Percentiles rank a stretch among this genome's conserved stretches.
Evolutionary conservation across 306 rosid genomes (phyloP).

Genomic region (Vicia faba): DNA sequence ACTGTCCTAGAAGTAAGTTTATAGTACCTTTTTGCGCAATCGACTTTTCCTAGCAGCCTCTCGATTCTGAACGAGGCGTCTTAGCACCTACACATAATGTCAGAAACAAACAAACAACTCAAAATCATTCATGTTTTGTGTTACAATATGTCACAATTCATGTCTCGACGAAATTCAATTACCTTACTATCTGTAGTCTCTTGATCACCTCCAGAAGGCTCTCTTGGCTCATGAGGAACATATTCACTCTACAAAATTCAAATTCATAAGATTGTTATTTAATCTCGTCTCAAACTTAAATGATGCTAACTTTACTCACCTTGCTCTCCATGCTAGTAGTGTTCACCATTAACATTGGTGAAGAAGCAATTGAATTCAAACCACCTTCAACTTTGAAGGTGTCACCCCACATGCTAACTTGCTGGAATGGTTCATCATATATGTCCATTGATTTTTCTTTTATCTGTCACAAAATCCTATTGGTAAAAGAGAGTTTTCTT

Average conservation of each 20-base stretch:
- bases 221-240: slow-evolving; percentile 55
- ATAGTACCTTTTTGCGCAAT: slow-evolving; percentile 68
- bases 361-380: slow-evolving; percentile 51
- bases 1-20: slow-evolving; percentile 19
- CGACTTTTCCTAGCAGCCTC: slow-evolving; percentile 91
- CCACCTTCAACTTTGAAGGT: slow-evolving; percentile 52
- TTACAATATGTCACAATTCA: slow-evolving; percentile 2
- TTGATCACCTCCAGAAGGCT: slow-evolving; percentile 56
- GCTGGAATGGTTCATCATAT: slow-evolving; percentile 82
- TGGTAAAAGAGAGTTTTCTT: slow-evolving; percentile 25
- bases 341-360: slow-evolving; percentile 54
- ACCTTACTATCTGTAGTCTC: slow-evolving; percentile 71
- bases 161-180: slow-evolving; percentile 34
- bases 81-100: slow-evolving; percentile 47
- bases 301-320: slow-evolving; percentile 46
- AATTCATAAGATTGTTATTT: slow-evolving; percentile 35
- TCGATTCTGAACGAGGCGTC: slow-evolving; percentile 87
- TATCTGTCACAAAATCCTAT: too few relatives aligned
- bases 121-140: slow-evolving; percentile 20
- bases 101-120: slow-evolving; percentile 25
- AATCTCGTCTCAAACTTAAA: slow-evolving; percentile 26
- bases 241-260: slow-evolving; percentile 54
- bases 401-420: slow-evolving; percentile 73
- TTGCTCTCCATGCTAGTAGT: slow-evolving; percentile 50
- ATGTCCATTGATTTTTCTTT: too few relatives aligned